Evolutionary conservation across 352 stramenopile genomes (phyloP), one percentile per base, ranked within the genome.

Genomic region (Globisporangium cylindrosporum): DNA sequence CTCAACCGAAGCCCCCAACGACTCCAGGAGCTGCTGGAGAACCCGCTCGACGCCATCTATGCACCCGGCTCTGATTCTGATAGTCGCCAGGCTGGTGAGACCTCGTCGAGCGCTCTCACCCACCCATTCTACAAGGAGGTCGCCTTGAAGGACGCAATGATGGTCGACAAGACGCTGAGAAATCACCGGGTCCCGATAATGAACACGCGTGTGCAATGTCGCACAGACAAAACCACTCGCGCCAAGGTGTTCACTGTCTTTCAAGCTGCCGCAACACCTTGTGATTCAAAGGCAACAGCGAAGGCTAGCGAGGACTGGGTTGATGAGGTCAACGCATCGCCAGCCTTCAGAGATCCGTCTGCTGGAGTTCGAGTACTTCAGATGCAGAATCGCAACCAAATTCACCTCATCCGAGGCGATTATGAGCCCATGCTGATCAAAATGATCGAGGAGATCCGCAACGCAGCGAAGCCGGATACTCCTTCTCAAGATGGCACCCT

Each of bases 61-160:
- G 0, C 46, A 10, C 46, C 46, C 5, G 18, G 12, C 7, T 24
- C 46, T 53, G 46, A 24, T 10, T 4, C 34, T 41, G 46, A 12
- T 10, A 10, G 18, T 1, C 15, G 4, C 18, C 18, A 24, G 7
- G 46, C 18, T 24, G 46, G 8, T 24, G 46, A 53, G 46, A 53
- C 20, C 46, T 53, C 8, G 12, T 38, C 53, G 27, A 59, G n/a
- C 22, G 53, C 22, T n/a, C 53, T 29, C 3, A 32, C 0, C 53
- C 27, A 59, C 25, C 53, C 53, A n/a, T 59, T 59, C 53, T 59
- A 59, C 53, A 34, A 27, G 14, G 5, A 59, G 27, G 20, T 38
- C 53, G 2, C 53, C n/a, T n/a, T 59, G 53, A n/a, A 59, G 10
- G 53, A 59, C 15, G 53, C 53, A 4, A 4, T 36, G 27, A 6